These are phyloP conservation scores for Acacia confusa DNA, from an alignment of 306 rosid species.

Conservation along the genomic window DNA sequence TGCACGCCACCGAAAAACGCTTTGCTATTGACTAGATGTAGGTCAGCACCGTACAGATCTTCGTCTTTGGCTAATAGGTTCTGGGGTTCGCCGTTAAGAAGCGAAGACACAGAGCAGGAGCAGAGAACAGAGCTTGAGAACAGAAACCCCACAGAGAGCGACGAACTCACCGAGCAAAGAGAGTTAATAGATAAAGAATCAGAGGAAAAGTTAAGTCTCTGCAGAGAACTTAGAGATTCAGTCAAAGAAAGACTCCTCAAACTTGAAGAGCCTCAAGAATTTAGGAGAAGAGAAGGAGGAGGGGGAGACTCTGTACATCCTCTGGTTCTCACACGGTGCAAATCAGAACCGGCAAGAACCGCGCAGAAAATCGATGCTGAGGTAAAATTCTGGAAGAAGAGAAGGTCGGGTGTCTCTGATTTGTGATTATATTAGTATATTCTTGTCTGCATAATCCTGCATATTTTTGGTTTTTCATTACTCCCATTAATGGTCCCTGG, in stretches of 20 bases:
- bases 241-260: constrained; percentile 36
- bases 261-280: constrained; percentile 31
- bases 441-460: constrained; percentile 2
- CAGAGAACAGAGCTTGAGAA: constrained; percentile 25
- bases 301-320: constrained; percentile 36
- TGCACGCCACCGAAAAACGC: constrained; percentile 70
- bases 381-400: constrained; percentile 38
- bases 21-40: constrained; percentile 67
- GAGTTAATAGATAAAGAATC: constrained; percentile 38
- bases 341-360: constrained; percentile 77
- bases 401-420: constrained; percentile 45
- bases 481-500: neutral
- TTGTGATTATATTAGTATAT: constrained; percentile 44
- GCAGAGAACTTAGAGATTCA: constrained; percentile 43
- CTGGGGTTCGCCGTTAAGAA: constrained; percentile 52
- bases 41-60: constrained; percentile 76
- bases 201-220: constrained; percentile 39
- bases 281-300: constrained; percentile 27
- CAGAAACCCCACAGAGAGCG: constrained; percentile 24
- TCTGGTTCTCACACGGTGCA: constrained; percentile 70
- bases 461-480: neutral
- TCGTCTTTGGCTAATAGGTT: constrained; percentile 60
- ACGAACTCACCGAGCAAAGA: constrained; percentile 34
- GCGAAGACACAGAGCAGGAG: constrained; percentile 36
- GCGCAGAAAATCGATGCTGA: constrained; percentile 48